Evolutionary conservation across 768 basidiomycete genomes (phyloP).

Genomic region (Kockovaella imperatae): DNA sequence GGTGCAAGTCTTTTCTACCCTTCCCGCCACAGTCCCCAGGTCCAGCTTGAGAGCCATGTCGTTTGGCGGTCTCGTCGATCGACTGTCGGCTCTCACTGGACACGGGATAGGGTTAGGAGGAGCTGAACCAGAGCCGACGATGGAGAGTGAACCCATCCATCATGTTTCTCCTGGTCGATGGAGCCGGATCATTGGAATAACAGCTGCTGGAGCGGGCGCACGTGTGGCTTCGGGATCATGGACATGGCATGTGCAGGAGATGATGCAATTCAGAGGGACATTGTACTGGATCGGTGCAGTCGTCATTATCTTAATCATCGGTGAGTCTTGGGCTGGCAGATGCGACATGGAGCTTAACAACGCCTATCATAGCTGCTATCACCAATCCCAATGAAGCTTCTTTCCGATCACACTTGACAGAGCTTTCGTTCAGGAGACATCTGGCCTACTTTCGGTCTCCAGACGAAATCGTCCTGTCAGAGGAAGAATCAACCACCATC

Average conservation of each 20-base stretch:
- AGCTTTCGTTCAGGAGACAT: slow-evolving; percentile 91
- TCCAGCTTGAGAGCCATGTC: too few species aligned
- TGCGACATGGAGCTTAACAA: not conserved
- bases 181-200: too few species aligned
- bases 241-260: slow-evolving; percentile 3
- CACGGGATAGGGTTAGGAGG: too few species aligned
- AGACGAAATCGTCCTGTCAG: slow-evolving; percentile 10
- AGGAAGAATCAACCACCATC: slow-evolving; percentile 34
- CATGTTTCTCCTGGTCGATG: too few species aligned
- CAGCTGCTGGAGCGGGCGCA: not conserved
- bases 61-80: too few species aligned
- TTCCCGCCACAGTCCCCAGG: too few species aligned
- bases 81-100: too few species aligned
- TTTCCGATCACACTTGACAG: slow-evolving; percentile 91
- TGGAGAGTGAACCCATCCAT: too few species aligned
- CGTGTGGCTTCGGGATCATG: slow-evolving; percentile 6
- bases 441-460: slow-evolving; percentile 67
- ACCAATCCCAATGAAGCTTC: slow-evolving; percentile 91
- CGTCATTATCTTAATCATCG: slow-evolving; percentile 22
- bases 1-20: too few species aligned
- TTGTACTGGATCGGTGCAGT: slow-evolving; percentile 35
- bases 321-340: slow-evolving; percentile 12
- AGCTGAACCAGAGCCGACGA: too few species aligned
- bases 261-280: slow-evolving; percentile 23
- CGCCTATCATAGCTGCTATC: slow-evolving; percentile 64